Base-by-base conservation (phyloP, 2,329 filamentous ascomycete species). In the Claviceps sp. region DNA sequence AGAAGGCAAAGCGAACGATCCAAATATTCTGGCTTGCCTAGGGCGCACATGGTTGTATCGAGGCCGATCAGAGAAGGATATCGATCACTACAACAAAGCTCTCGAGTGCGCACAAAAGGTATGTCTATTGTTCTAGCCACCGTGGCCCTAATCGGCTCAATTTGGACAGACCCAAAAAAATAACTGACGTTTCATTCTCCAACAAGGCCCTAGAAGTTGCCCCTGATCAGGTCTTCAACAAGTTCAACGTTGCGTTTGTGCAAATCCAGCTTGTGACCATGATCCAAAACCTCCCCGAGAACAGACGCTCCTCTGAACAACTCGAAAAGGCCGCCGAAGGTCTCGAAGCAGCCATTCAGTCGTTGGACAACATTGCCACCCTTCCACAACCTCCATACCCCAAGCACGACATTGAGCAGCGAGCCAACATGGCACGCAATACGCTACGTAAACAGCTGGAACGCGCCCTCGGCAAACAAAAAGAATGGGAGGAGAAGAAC, bases 241-340 rank as follows among this genome's bases (percentile, higher is more conserved):
- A 93, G 66, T 98, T 98, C 77, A 98, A 98, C 62, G 87, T 98
- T 30, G 93, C 93, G 0, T 98, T 96, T 63, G 88, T 97, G 30
- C 93, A 97, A 64, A 94, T 95, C 56, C 90, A 96, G 66, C 82
- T 97, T 51, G 91, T 91, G 19, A 85, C 85, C 46, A 80, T 86
- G 34, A 82, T 96, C 51, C 84, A 89, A 67, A 75, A 73, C 39
- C 73, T 95, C 51, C 75, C 80, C 5, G 88, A 96, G 64, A 79
- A 80, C 5, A 82, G 90, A 63, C 83, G 89, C 49, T 87, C 85
- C 0, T 75, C 91, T 3, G 77, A 79, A 55, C 89, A 97, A 61
- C 81, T 98, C 7, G 78, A 95, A 63, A 80, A 84, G 51, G 90
- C 91, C 1, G 81, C 83, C 0, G 75, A 81, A 17, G 93, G 89